A percentile compares a stretch with the other conserved stretches of the same genome.
Conservation (phyloP, 2,329 filamentous ascomycete genomes). For the Zopfia rhizophila region DNA sequence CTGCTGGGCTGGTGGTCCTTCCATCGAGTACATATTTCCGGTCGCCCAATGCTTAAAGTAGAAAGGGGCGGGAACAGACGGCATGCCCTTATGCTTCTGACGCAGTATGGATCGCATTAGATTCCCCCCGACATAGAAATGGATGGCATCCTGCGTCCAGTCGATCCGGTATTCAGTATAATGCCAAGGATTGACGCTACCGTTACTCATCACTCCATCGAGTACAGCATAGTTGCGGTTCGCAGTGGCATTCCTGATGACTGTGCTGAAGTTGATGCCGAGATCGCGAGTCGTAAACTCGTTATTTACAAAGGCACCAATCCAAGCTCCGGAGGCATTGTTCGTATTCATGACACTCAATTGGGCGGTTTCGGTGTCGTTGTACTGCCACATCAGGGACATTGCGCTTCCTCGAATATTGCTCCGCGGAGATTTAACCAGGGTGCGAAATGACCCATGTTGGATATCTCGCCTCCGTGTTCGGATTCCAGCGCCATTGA, state of each 20-base stretch:
- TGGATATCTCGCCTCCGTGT: constrained; percentile 59
- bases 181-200: constrained; percentile 53
- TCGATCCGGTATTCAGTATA: constrained; percentile 60
- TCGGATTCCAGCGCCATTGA: constrained; percentile 56
- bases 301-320: constrained; percentile 51
- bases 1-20: constrained; percentile 55
- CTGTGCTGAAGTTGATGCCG: constrained; percentile 55
- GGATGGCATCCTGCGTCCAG: constrained; percentile 57
- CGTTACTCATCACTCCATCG: constrained; percentile 38
- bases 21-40: constrained; percentile 57
- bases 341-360: constrained; percentile 60
- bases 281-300: constrained; percentile 51
- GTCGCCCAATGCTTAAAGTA: constrained; percentile 62
- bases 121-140: constrained; percentile 56
- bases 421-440: constrained; percentile 53
- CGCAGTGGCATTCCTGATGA: constrained; percentile 35
- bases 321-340: constrained; percentile 49
- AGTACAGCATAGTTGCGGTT: constrained; percentile 54
- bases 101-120: constrained; percentile 46
- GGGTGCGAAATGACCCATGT: constrained; percentile 59
- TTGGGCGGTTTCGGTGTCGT: constrained; percentile 55
- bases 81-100: constrained; percentile 47
- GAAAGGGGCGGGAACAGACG: constrained; percentile 55
- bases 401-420: constrained; percentile 55
- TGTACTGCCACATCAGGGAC: constrained; percentile 59